Evolutionary conservation across 805 yeast species (phyloP), one percentile per base, ranked within the genome.

Genomic region (Metschnikowia rubicola): DNA sequence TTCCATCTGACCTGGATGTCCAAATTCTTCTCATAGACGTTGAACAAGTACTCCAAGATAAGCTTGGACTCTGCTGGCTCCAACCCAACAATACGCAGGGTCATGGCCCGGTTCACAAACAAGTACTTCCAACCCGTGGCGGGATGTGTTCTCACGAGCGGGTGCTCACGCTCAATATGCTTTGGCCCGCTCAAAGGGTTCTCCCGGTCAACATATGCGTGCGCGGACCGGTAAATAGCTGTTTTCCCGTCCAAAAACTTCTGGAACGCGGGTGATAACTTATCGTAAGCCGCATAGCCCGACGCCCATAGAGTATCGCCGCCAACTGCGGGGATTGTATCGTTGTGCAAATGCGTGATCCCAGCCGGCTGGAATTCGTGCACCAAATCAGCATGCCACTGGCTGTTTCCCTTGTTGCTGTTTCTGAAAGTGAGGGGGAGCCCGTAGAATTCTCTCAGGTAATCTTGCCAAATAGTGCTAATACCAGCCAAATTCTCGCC

Each of bases 311-410:
- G 52, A 12, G 83, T 79, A 58, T 79, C 83, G 49, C 83, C 83
- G 41, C 83, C 83, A 30, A 70, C 71, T 1, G 57, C 57, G 8
- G 81, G 80, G 29, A 75, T 69, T 15, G 78, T 67, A 55, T 79
- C 80, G 57, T 74, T 67, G 54, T 78, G 79, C 54, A 81, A 66
- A 51, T 74, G 77, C 4, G 85, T 79, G 53, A 74, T 66, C 19
- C 80, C 81, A 2, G 84, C 77, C 6, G 84, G 83, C 46, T 77
- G 78, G 39, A 67, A 65, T 64, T 80, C 84, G 55, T 79, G 82
- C 36, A 74, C 74, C 43, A 80, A 67, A 58, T 79, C 83, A 8
- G 81, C 71, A 65, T 79, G 84, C 57, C 59, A 55, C 35, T 49
- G 52, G 26, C 54, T 28, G 41, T 52, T 53, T 1, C 66, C 66